Evolutionary conservation across 2,329 filamentous ascomycete species (phyloP).

Genomic region (Pseudocercospora fijiensis): DNA sequence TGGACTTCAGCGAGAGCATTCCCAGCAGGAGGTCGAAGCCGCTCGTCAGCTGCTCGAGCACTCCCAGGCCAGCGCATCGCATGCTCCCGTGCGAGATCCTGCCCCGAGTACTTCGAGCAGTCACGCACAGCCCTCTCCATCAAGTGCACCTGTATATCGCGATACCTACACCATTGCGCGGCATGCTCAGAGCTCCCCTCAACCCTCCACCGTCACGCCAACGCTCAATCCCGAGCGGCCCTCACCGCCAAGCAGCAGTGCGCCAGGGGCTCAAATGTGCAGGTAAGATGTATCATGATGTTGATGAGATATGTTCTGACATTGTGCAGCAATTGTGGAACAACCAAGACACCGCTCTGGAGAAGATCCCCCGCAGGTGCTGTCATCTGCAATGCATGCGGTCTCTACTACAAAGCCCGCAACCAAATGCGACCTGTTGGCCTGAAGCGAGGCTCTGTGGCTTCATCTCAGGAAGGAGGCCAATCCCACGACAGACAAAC

Average conservation of each 20-base stretch:
- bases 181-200: constrained; percentile 15
- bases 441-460: constrained; percentile 69
- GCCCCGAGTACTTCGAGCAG: not conserved
- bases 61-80: constrained; percentile 39
- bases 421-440: constrained; percentile 90
- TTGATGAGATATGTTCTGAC: constrained; percentile 8
- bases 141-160: constrained; percentile 7
- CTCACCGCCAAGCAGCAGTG: constrained; percentile 15
- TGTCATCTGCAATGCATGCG: constrained; percentile 97
- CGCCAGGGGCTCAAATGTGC: constrained; percentile 61
- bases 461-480: constrained; percentile 35
- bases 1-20: constrained; percentile 38
- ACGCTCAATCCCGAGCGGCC: constrained; percentile 13
- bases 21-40: constrained; percentile 52
- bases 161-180: constrained; percentile 12
- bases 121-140: constrained; percentile 1
- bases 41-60: constrained; percentile 52
- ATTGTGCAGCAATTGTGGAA: constrained; percentile 80
- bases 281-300: constrained; percentile 54
- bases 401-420: constrained; percentile 88
- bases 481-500: constrained; percentile 42
- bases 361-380: constrained; percentile 86
- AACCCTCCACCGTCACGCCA: constrained; percentile 10
- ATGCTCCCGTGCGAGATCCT: constrained; percentile 20
- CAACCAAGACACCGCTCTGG: constrained; percentile 92